Evolutionary conservation across 768 basidiomycete species (phyloP).

Genomic region (Suillus plorans): DNA sequence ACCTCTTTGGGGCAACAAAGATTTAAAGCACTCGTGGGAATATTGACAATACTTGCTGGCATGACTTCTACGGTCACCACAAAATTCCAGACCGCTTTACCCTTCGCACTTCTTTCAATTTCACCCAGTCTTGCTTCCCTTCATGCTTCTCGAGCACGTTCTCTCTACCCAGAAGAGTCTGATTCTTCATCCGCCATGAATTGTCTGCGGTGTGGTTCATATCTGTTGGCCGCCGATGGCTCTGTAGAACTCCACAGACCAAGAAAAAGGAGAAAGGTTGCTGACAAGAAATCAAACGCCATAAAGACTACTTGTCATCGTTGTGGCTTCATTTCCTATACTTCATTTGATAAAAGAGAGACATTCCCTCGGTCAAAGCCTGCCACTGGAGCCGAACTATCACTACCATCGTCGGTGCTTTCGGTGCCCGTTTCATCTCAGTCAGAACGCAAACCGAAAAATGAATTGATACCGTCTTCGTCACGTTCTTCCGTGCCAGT

Average conservation of each 20-base stretch:
- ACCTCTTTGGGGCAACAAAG: slow-evolving; percentile 26
- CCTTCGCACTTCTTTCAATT: slow-evolving; percentile 46
- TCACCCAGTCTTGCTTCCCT: slow-evolving; percentile 64
- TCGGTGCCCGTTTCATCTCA: background rate
- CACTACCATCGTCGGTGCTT: background rate
- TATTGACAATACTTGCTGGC: background rate
- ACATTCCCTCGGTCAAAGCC: background rate
- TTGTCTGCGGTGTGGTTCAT: slow-evolving; percentile 57
- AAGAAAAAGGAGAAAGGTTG: slow-evolving; percentile 23
- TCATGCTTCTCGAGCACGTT: slow-evolving; percentile 45
- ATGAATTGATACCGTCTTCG: background rate
- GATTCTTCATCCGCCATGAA: slow-evolving; percentile 24
- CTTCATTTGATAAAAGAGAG: background rate
- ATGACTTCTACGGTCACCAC: slow-evolving; percentile 28
- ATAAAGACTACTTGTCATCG: slow-evolving; percentile 18
- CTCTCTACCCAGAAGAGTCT: slow-evolving; percentile 28
- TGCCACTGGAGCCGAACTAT: slow-evolving; percentile 1
- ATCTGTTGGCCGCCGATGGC: slow-evolving; percentile 42
- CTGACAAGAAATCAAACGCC: slow-evolving; percentile 4
- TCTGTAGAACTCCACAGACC: slow-evolving; percentile 35
- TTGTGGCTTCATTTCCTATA: slow-evolving; percentile 19
- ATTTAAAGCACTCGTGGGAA: slow-evolving; percentile 8
- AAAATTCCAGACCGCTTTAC: slow-evolving; percentile 48
- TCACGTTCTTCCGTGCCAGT: slow-evolving; percentile 7
- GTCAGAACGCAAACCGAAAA: background rate